These are phyloP conservation scores for Panicum miliaceum DNA, from an alignment of 176 grass and related monocot species.

Conservation along the genomic window DNA sequence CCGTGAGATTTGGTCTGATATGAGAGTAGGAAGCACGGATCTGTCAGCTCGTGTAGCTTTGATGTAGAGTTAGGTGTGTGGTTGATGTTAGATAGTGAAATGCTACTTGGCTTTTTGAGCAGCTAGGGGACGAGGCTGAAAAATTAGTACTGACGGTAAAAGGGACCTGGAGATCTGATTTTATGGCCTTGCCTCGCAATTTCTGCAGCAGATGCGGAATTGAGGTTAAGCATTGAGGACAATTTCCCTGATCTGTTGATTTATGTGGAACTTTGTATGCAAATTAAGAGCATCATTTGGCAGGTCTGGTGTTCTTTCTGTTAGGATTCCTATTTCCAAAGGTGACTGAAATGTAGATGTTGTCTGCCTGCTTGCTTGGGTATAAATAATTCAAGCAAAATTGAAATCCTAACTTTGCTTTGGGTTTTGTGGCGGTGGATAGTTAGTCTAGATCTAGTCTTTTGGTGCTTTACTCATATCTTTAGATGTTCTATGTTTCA, in stretches of 20 bases:
- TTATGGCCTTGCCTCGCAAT: background rate
- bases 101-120: constrained; percentile 1
- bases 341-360: background rate
- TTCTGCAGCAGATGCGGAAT: background rate
- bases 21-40: constrained; percentile 2
- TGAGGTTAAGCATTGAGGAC: background rate
- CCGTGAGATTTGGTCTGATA: constrained; percentile 15
- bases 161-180: background rate
- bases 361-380: background rate
- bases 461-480: background rate
- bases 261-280: background rate
- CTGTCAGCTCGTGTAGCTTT: background rate
- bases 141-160: background rate
- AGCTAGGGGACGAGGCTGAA: background rate
- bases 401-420: background rate
- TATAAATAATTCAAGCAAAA: background rate
- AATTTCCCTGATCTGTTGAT: background rate
- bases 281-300: background rate
- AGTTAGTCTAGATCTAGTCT: constrained; percentile 7
- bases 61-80: background rate
- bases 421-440: background rate
- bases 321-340: background rate
- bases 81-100: background rate
- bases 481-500: constrained; percentile 7
- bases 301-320: constrained; percentile 19